These are phyloP conservation scores for Scenedesmus sp. DNA, from an alignment of 163 green algal species.

Conservation along the genomic window DNA sequence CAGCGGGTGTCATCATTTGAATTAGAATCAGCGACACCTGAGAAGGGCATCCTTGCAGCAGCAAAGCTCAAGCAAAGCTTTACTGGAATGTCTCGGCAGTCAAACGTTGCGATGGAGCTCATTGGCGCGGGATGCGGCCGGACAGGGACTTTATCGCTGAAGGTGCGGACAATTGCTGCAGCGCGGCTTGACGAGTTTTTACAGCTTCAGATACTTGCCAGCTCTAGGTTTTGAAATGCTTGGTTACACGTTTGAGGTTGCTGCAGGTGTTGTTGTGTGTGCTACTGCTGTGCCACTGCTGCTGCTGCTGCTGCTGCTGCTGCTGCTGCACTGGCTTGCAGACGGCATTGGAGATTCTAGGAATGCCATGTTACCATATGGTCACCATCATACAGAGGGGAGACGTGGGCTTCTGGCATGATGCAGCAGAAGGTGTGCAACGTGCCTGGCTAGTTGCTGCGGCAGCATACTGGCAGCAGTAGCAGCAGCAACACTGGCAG, in stretches of 20 bases:
- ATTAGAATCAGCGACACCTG: too few species aligned
- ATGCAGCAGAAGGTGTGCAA: not conserved
- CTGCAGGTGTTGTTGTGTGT: not conserved
- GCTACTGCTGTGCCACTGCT: not conserved
- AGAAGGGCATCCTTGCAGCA: too few species aligned
- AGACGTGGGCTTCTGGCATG: not conserved
- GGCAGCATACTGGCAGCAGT: not conserved
- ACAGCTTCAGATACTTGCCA: not conserved
- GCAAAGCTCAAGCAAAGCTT: too few species aligned
- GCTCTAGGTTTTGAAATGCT: too few species aligned
- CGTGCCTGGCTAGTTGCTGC: not conserved
- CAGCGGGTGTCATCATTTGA: not conserved
- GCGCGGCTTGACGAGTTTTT: too few species aligned
- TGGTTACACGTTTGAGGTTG: not conserved
- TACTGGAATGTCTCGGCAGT: too few species aligned
- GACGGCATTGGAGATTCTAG: conserved; percentile 25
- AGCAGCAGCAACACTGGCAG: not conserved
- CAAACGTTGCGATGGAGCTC: conserved; percentile 2
- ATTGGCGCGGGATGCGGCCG: conserved; percentile 18
- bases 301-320: not conserved
- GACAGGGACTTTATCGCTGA: conserved; percentile 27
- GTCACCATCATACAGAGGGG: not conserved
- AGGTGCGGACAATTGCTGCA: not conserved
- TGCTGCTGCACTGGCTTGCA: not conserved
- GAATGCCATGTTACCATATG: conserved; percentile 37